These are phyloP conservation scores for Cytospora schulzeri DNA, from an alignment of 2,329 filamentous ascomycete species.

Conservation along the genomic window DNA sequence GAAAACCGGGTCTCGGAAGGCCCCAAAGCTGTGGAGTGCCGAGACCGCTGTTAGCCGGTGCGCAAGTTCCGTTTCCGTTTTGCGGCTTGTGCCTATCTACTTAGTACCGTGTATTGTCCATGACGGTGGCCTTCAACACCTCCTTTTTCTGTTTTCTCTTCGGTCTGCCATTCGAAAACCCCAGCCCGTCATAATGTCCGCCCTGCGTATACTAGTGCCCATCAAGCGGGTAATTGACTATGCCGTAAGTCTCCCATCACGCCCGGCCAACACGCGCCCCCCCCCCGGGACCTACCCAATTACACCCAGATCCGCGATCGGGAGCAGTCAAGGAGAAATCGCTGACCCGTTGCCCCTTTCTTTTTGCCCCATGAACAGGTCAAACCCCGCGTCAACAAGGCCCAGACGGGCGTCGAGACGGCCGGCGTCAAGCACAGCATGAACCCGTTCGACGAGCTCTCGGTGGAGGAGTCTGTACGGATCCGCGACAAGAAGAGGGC, in stretches of 20 bases:
- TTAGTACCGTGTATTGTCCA: no score
- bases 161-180: conserved; percentile 30
- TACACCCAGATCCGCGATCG: not conserved
- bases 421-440: conserved; percentile 94
- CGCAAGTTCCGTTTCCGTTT: conserved; percentile 19
- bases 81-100: conserved; percentile 18
- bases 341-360: conserved; percentile 5
- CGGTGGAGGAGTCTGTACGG: conserved; percentile 92
- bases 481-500: conserved; percentile 84
- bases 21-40: conserved; percentile 12
- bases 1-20: not conserved
- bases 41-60: conserved; percentile 41
- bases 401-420: conserved; percentile 86
- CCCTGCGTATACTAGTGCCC: conserved; percentile 75
- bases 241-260: conserved; percentile 59
- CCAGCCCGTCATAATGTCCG: conserved; percentile 52
- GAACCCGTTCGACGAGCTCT: conserved; percentile 99
- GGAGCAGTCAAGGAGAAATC: not conserved
- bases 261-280: not conserved
- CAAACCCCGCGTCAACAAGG: conserved; percentile 70
- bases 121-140: conserved; percentile 4
- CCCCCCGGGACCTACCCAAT: no score
- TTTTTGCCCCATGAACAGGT: conserved; percentile 48
- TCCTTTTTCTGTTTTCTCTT: conserved; percentile 25
- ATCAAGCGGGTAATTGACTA: conserved; percentile 87